A percentile compares a stretch with the other conserved stretches of the same genome.
phyloP scores from a whole-genome alignment of 2,329 filamentous ascomycete species.

The Coniochaeta ligniaria region DNA sequence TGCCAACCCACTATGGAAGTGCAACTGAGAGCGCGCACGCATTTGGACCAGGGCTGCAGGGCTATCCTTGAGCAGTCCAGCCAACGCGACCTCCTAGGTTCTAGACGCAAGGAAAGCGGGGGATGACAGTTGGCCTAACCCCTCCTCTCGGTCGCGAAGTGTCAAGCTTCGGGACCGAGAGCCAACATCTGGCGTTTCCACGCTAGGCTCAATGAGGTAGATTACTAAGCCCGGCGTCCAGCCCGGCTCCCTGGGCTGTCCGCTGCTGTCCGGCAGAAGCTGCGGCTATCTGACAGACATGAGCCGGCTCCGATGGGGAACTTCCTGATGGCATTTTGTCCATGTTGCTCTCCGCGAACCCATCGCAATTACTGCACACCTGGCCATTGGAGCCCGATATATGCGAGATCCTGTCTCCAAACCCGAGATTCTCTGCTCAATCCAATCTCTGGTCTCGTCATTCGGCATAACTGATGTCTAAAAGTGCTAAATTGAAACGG shows the following conservation, averaged over 20 bases:
- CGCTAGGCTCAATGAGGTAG: not conserved
- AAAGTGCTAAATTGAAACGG: not conserved
- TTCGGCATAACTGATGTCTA: not conserved
- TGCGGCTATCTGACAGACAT: not conserved
- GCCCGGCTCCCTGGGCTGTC: not conserved
- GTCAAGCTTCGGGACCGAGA: not conserved
- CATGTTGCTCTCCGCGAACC: not conserved
- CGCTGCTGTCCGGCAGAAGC: not conserved
- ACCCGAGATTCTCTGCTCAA: not conserved
- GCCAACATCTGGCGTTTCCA: not conserved
- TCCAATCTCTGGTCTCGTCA: not conserved
- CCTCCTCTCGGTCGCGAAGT: not conserved
- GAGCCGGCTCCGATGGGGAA: conserved; percentile 2
- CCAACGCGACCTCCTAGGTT: no score
- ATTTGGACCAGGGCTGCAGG: not conserved
- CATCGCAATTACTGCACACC: not conserved
- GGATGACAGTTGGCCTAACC: not conserved
- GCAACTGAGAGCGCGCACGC: no score
- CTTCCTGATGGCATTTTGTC: not conserved
- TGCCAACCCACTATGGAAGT: not conserved
- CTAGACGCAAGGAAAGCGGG: no score
- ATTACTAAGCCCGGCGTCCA: not conserved
- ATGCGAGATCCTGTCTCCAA: not conserved
- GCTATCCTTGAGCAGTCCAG: not conserved
- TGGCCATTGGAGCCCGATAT: not conserved